phyloP scores from a whole-genome alignment of 1,284 basidiomycete genomes.

The Pseudozyma sp. region DNA sequence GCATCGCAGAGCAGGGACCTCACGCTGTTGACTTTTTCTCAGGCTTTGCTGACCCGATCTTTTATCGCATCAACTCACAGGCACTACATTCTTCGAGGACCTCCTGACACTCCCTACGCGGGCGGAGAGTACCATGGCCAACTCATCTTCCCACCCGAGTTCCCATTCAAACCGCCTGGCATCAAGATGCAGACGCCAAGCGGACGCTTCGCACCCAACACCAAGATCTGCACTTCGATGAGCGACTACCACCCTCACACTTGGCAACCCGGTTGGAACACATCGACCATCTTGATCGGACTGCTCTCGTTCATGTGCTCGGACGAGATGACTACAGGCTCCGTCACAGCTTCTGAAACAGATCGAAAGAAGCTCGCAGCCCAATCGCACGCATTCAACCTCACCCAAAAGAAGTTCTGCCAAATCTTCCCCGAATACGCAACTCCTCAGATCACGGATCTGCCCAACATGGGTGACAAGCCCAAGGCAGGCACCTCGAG shows the following conservation, averaged over 20 bases:
- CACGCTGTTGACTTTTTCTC: neutral
- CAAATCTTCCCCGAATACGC: conserved; percentile 65
- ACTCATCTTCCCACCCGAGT: conserved; percentile 78
- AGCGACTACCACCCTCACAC: conserved; percentile 82
- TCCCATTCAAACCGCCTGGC: conserved; percentile 75
- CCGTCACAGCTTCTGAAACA: conserved; percentile 81
- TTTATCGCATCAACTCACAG: conserved; percentile 67
- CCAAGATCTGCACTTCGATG: conserved; percentile 77
- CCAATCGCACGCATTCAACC: conserved; percentile 86
- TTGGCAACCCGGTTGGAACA: conserved; percentile 92
- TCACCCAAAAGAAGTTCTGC: conserved; percentile 79
- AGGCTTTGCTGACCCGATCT: neutral
- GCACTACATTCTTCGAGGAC: conserved; percentile 77
- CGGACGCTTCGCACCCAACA: conserved; percentile 89
- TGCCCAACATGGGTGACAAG: conserved; percentile 67
- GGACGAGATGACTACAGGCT: conserved; percentile 95
- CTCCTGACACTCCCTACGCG: conserved; percentile 89
- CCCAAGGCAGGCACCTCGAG: conserved; percentile 12
- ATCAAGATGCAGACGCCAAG: conserved; percentile 98
- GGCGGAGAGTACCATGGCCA: conserved; percentile 89
- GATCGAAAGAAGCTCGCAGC: conserved; percentile 83
- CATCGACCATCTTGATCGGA: conserved; percentile 93
- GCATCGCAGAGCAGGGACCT: conserved; percentile 10
- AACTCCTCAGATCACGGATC: conserved; percentile 31
- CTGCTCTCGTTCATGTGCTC: conserved; percentile 94